Percentiles rank a stretch among this genome's conserved stretches.
Evolutionary conservation across 345 rosid species (phyloP).

Genomic region (Melaleuca quinquenervia): DNA sequence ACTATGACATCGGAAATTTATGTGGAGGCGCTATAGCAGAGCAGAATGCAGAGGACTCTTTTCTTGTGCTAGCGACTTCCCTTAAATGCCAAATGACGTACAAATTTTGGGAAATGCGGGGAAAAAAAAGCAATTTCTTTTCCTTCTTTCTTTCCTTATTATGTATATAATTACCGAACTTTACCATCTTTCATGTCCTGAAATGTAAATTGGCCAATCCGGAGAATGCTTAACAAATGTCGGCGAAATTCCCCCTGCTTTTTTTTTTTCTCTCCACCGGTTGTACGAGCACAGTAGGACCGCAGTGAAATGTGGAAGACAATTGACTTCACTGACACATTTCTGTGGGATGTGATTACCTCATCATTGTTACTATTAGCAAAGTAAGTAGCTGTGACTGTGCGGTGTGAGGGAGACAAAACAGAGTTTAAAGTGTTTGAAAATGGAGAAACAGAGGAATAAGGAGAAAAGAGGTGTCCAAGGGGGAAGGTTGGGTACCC

Average conservation of each 20-base stretch:
- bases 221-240: background rate
- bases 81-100: background rate
- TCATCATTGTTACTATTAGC: background rate
- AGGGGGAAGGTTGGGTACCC: slow-evolving; percentile 33
- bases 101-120: background rate
- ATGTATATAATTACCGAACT: background rate
- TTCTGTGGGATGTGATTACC: background rate
- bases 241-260: background rate
- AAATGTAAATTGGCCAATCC: background rate
- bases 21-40: background rate
- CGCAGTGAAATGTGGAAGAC: background rate
- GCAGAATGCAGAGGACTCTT: background rate
- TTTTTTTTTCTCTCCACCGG: background rate
- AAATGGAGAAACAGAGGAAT: background rate
- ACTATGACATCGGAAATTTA: background rate
- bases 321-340: background rate
- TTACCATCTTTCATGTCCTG: background rate
- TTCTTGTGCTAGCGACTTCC: background rate
- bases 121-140: background rate
- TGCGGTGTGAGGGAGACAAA: background rate
- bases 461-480: background rate
- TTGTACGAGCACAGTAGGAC: background rate
- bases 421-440: background rate
- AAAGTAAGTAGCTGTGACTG: background rate
- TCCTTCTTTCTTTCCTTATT: background rate